Evolutionary conservation across 225 moss, liverwort and hornwort species (phyloP), one percentile per base, ranked within the genome.

Genomic region (Physcomitrellopsis africana): DNA sequence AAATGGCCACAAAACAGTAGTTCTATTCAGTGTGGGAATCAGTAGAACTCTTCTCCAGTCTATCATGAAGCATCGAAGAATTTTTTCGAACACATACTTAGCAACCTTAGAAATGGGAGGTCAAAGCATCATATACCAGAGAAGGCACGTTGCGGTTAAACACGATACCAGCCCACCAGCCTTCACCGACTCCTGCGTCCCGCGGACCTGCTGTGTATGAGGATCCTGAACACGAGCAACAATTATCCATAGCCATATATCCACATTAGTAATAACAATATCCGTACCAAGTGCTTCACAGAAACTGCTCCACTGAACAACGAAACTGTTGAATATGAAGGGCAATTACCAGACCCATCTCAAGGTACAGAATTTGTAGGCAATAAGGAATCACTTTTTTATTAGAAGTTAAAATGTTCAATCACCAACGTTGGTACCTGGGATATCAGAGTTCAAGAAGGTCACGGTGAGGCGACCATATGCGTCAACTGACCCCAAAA

Each of bases 141-240:
- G 90, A 81, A 62, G 89, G 89, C 72, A 92, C 92, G 51, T 79
- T 79, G 17, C 76, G 85, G 65, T 87, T 83, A 23, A 94, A 94
- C 7, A 79, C 90, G 29, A 94, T 65, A 81, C 92, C 94, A 72
- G 92, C 94, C 94, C 94, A 94, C 85, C 94, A 83, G 70, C 94
- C 89, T 72, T 94, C 94, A 60, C 94, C 94, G 52, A 92, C 83
- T 61, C 94, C 94, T 41, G 74, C 78, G 76, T 92, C 92, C 75
- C 82, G 85, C 42, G 94, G 94, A 78, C 82, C 84, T 42, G 90
- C 86, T 54, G 94, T 87, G 65, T 94, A 94, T 37, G 89, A 89
- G 70, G 81, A 82, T 68, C 81, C 92, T 90, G 76, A 26, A 82
- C 8, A 72, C 73, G 72, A 29, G 60, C 68, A 72, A n/a, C 64